phyloP scores from a whole-genome alignment of 352 stramenopile genomes.

The Phytophthora fragariaefolia region DNA sequence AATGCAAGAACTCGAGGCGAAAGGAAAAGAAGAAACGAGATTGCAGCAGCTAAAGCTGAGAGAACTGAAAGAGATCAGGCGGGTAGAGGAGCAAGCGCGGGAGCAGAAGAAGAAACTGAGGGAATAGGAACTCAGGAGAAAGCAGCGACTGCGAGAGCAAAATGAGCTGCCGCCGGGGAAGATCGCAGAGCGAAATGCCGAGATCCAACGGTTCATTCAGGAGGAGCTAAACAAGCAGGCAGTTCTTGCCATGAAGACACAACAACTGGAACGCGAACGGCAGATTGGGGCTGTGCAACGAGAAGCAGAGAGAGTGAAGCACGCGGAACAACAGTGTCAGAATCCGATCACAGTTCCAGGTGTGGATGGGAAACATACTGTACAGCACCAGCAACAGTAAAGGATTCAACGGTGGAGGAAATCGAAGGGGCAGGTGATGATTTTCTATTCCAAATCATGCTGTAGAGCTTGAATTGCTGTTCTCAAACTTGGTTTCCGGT shows the following conservation, averaged over 20 bases:
- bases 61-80: background rate
- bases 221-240: slow-evolving; percentile 35
- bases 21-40: background rate
- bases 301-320: background rate
- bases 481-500: too few relatives aligned
- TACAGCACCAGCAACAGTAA: too few relatives aligned
- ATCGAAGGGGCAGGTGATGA: too few relatives aligned
- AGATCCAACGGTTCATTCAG: slow-evolving; percentile 34
- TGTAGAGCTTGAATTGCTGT: too few relatives aligned
- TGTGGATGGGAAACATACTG: background rate
- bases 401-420: too few relatives aligned
- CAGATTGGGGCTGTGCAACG: background rate
- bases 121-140: background rate
- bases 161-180: slow-evolving; percentile 19
- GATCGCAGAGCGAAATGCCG: slow-evolving; percentile 24
- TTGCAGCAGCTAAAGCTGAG: background rate
- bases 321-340: too few relatives aligned
- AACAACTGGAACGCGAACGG: slow-evolving; percentile 10
- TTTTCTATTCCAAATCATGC: too few relatives aligned
- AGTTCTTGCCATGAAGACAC: slow-evolving; percentile 14
- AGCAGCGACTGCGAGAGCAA: background rate
- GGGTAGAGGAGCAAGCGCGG: slow-evolving; percentile 9
- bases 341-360: background rate
- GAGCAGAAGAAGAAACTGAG: slow-evolving; percentile 1
- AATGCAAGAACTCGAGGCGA: slow-evolving; percentile 1